Evolutionary conservation across 257 asterid species (phyloP).

Genomic region (Henckelia pumila): DNA sequence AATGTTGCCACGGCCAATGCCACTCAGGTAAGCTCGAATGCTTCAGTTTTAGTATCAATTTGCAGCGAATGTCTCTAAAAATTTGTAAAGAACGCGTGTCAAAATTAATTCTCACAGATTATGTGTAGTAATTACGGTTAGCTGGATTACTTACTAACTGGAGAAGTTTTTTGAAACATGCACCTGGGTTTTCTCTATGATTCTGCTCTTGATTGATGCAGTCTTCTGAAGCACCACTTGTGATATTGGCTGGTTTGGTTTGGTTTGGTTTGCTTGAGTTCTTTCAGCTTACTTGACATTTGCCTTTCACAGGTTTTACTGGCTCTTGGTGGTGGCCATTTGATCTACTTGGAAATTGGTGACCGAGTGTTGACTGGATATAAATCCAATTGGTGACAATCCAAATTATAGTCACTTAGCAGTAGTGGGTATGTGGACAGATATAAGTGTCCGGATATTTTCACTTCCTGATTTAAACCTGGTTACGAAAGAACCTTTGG

Average conservation of each 20-base stretch:
- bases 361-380: conserved; percentile 86
- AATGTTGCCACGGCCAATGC: conserved; percentile 96
- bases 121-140: background rate
- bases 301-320: conserved; percentile 61
- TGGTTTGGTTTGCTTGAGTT: conserved; percentile 18
- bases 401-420: conserved; percentile 78
- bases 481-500: conserved; percentile 81
- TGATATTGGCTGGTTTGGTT: conserved; percentile 18
- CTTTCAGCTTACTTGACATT: conserved; percentile 25
- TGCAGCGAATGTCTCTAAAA: conserved; percentile 2
- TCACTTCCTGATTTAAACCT: conserved; percentile 92
- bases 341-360: conserved; percentile 93
- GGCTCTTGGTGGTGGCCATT: conserved; percentile 97
- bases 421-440: conserved; percentile 99
- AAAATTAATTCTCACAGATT: conserved; percentile 5
- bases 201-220: conserved; percentile 4
- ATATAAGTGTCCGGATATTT: conserved; percentile 68
- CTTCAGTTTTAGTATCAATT: conserved; percentile 13
- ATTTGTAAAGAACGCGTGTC: background rate
- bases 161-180: background rate
- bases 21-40: conserved; percentile 57
- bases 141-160: background rate
- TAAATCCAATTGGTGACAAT: conserved; percentile 87
- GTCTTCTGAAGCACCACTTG: conserved; percentile 6
- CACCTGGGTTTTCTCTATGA: background rate